Conservation (phyloP, 2,329 filamentous ascomycete genomes). For the Scleromitrula shiraiana region DNA sequence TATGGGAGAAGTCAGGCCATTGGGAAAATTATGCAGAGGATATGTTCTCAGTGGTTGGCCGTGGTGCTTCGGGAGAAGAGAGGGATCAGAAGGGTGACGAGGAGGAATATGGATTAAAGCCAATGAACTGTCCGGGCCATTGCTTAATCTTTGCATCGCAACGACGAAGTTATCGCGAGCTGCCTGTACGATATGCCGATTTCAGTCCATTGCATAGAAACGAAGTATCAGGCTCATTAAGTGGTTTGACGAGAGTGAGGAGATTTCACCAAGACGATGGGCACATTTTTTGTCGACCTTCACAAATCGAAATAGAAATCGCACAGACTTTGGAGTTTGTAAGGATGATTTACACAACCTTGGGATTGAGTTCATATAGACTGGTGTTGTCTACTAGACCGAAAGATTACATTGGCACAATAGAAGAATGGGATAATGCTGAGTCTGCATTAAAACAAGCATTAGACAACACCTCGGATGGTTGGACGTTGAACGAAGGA, state of each 20-base stretch:
- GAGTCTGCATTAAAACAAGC: conserved; percentile 59
- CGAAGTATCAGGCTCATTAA: conserved; percentile 73
- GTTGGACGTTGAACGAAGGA: conserved; percentile 69
- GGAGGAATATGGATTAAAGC: conserved; percentile 75
- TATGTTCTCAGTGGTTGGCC: conserved; percentile 73
- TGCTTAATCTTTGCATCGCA: conserved; percentile 74
- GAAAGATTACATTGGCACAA: conserved; percentile 64
- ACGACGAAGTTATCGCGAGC: conserved; percentile 66
- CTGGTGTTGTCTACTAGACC: conserved; percentile 74
- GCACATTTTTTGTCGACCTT: conserved; percentile 79
- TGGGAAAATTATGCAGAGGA: conserved; percentile 86
- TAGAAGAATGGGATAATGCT: conserved; percentile 61
- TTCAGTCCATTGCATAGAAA: conserved; percentile 84
- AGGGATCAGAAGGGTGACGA: conserved; percentile 44
- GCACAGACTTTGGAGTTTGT: conserved; percentile 67
- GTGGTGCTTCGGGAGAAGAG: conserved; percentile 23
- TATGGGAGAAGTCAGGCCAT: conserved; percentile 82
- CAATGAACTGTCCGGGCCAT: conserved; percentile 90
- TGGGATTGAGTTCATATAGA: conserved; percentile 65
- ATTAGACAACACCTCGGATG: conserved; percentile 53
- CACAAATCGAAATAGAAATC: conserved; percentile 69
- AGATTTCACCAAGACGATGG: conserved; percentile 88
- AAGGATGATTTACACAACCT: conserved; percentile 59
- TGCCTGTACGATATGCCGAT: conserved; percentile 79
- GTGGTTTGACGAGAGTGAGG: conserved; percentile 73